A percentile compares a stretch with the other conserved stretches of the same genome.
phyloP scores from a whole-genome alignment of 1,139 yeast genomes.

The Pichia terricola region DNA sequence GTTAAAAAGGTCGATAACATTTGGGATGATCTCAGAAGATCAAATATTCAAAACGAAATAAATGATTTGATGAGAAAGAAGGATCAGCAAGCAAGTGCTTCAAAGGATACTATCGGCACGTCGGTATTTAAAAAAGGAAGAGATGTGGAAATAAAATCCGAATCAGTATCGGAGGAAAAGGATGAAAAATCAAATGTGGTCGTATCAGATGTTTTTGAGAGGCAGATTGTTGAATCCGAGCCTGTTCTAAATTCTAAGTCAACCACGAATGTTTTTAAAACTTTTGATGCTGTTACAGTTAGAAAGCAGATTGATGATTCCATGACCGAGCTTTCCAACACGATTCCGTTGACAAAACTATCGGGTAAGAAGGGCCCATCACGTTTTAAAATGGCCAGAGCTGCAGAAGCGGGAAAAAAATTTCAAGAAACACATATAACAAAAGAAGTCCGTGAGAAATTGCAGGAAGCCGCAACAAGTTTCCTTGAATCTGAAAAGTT shows the following conservation, averaged over 20 bases:
- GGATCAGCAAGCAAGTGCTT: neutral
- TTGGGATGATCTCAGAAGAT: constrained; percentile 35
- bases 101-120: neutral
- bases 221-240: constrained; percentile 6
- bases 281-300: constrained; percentile 3
- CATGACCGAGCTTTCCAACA: neutral
- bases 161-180: neutral
- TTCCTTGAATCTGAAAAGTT: neutral
- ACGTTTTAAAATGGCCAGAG: constrained; percentile 10
- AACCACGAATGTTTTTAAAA: constrained; percentile 2
- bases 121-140: constrained; percentile 14
- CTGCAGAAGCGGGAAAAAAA: constrained; percentile 13
- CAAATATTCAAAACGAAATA: constrained; percentile 14
- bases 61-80: neutral
- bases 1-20: constrained; percentile 53
- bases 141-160: neutral
- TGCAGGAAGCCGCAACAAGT: constrained; percentile 1
- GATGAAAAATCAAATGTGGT: constrained; percentile 4
- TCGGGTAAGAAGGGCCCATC: constrained; percentile 11
- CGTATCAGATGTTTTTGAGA: constrained; percentile 20
- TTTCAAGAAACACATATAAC: constrained; percentile 11
- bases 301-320: constrained; percentile 5
- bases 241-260: neutral
- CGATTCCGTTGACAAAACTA: constrained; percentile 6
- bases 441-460: constrained; percentile 7